A percentile compares a stretch with the other conserved stretches of the same genome.
These are phyloP conservation scores for Naganishia sp. DNA, from an alignment of 1,284 basidiomycete species.

Conservation along the genomic window DNA sequence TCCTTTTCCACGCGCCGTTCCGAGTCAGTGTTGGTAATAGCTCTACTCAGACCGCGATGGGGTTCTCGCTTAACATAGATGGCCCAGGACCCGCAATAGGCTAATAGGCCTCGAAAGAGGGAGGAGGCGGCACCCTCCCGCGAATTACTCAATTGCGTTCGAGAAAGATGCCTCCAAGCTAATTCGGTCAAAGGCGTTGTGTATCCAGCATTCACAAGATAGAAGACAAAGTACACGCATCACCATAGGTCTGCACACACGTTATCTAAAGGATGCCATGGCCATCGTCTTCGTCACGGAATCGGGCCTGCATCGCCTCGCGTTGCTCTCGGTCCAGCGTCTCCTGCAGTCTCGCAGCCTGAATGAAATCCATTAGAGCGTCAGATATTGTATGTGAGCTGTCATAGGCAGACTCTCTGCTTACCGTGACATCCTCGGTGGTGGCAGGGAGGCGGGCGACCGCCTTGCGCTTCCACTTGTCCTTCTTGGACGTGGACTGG, in stretches of 20 bases:
- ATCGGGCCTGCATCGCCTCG: slow-evolving; percentile 10
- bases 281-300: slow-evolving; percentile 2
- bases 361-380: background rate
- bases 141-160: no score
- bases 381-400: background rate
- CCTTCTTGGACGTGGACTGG: slow-evolving; percentile 16
- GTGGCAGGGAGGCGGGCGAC: slow-evolving; percentile 13
- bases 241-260: no score
- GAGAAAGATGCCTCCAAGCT: no score
- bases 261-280: background rate
- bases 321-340: slow-evolving; percentile 20
- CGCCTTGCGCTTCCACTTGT: slow-evolving; percentile 31
- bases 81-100: no score
- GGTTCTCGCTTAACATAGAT: no score
- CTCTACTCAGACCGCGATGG: no score
- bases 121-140: no score
- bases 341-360: slow-evolving; percentile 25
- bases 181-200: no score
- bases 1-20: no score
- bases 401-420: background rate
- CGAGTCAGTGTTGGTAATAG: no score
- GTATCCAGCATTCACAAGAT: background rate
- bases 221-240: no score
- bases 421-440: slow-evolving; percentile 26
- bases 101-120: no score